Evolutionary conservation across 2,329 filamentous ascomycete species (phyloP), one percentile per base, ranked within the genome.

Genomic region (Aspergillus fumigatus): DNA sequence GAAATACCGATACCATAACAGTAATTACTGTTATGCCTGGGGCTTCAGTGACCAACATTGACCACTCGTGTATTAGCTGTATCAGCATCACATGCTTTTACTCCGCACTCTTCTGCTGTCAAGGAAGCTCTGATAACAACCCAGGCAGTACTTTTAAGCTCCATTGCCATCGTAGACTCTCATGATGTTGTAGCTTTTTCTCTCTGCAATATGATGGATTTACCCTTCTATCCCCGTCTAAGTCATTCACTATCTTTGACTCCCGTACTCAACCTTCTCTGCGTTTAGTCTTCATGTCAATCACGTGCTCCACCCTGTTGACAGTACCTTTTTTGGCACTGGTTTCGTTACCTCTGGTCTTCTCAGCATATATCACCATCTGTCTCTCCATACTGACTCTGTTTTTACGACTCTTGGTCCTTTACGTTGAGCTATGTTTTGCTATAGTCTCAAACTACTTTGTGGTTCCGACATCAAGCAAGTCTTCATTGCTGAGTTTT

Each of bases 351-450:
- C 86, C 87, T 8, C 78, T 89, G 53, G 79, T 84, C 62, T 67
- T 88, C 51, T 81, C 85, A 54, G 87, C 87, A 52, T 81, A 80
- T 60, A 73, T 88, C 60, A 89, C 87, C 32, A 85, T 86, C 54
- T 80, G 79, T 4, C 63, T 88, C 50, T 84, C 87, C 41, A 82
- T 87, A 61, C 77, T 81, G 40, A 77, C 87, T 38, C 80, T 89
- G 50, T 79, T 84, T 65, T 73, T 87, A 59, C 81, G 86, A 25
- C 80, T 86, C 25, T 74, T 82, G 48, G 67, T 87, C 52, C 81
- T 88, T 55, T 88, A 88, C 66, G 72, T 87, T 58, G 85, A 88
- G 65, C 77, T 89, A 52, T 81, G 78, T 47, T 70, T 84, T 21
- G 83, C 82, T 7, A 75, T 87, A 3, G 67, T 88, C 1, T 80